These are phyloP conservation scores for Jamesozyma gamospora DNA, from an alignment of 805 yeast genomes.

Conservation along the genomic window DNA sequence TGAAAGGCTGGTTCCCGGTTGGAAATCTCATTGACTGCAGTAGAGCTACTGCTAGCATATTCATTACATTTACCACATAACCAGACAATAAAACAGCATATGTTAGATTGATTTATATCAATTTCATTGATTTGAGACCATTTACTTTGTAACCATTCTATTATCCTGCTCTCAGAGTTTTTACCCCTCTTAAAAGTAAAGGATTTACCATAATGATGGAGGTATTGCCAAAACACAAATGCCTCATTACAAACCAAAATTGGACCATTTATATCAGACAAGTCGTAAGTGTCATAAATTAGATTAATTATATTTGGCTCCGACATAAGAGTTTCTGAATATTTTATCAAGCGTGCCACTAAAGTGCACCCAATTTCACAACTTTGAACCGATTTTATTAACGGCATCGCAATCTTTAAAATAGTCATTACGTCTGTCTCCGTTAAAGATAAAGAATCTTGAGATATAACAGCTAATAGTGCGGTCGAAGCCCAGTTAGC, in stretches of 20 bases:
- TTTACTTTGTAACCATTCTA: conserved; percentile 43
- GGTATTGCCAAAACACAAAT: conserved; percentile 43
- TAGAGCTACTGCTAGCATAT: no score
- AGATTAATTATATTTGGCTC: conserved; percentile 39
- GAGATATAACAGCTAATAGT: conserved; percentile 17
- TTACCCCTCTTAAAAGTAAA: conserved; percentile 26
- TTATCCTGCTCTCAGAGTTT: conserved; percentile 28
- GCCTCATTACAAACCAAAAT: conserved; percentile 36
- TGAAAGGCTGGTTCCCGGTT: background rate
- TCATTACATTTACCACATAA: conserved; percentile 20
- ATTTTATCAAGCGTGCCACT: conserved; percentile 15
- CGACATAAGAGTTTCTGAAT: conserved; percentile 8
- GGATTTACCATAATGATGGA: conserved; percentile 31
- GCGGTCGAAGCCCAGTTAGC: conserved; percentile 16
- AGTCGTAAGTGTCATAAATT: conserved; percentile 41
- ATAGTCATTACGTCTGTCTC: conserved; percentile 14
- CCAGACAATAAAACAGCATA: conserved; percentile 38
- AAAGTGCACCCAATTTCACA: conserved; percentile 21
- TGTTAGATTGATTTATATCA: conserved; percentile 7
- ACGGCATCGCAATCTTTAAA: conserved; percentile 28
- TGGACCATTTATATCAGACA: conserved; percentile 58
- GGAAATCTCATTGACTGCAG: no score
- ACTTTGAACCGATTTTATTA: conserved; percentile 18
- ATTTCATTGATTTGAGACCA: conserved; percentile 30
- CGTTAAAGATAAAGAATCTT: conserved; percentile 2